Conservation (phyloP, 2,329 filamentous ascomycete species). For the Lizonia empirigonia region DNA sequence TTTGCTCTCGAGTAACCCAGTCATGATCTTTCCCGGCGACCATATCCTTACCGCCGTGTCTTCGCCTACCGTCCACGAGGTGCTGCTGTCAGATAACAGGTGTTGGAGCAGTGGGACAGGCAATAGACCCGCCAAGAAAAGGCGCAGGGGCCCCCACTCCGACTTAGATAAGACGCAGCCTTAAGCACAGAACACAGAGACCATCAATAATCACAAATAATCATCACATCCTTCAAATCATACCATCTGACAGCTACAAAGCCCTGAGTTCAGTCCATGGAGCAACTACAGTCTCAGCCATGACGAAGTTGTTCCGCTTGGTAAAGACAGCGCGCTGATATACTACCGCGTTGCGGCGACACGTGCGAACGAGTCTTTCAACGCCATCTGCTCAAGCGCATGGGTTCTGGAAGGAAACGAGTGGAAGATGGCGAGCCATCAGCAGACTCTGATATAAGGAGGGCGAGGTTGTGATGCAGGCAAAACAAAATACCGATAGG, state of each 20-base stretch:
- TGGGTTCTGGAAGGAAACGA: conserved; percentile 30
- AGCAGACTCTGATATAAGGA: conserved; percentile 36
- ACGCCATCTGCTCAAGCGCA: conserved; percentile 35
- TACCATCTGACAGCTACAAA: too few species aligned
- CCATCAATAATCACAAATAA: too few species aligned
- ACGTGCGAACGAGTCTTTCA: conserved; percentile 22
- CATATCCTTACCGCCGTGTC: conserved; percentile 43
- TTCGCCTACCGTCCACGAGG: conserved; percentile 29
- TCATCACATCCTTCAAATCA: too few species aligned
- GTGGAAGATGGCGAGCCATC: conserved; percentile 40
- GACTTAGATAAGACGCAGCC: too few species aligned
- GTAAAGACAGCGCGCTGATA: conserved; percentile 31
- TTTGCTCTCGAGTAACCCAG: conserved; percentile 41
- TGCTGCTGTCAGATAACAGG: too few species aligned
- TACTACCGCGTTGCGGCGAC: conserved; percentile 35
- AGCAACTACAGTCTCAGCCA: conserved; percentile 35
- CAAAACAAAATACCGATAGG: neutral
- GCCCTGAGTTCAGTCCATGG: conserved; percentile 30
- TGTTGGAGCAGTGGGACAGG: too few species aligned
- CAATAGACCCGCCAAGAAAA: too few species aligned
- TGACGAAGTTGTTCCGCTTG: conserved; percentile 33
- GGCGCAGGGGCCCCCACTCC: too few species aligned
- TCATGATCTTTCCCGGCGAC: conserved; percentile 50
- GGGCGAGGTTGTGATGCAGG: neutral
- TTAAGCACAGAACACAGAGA: too few species aligned